A percentile compares a stretch with the other conserved stretches of the same genome.
phyloP scores from a whole-genome alignment of 2,329 filamentous ascomycete species.

The Colletotrichum australisinense region DNA sequence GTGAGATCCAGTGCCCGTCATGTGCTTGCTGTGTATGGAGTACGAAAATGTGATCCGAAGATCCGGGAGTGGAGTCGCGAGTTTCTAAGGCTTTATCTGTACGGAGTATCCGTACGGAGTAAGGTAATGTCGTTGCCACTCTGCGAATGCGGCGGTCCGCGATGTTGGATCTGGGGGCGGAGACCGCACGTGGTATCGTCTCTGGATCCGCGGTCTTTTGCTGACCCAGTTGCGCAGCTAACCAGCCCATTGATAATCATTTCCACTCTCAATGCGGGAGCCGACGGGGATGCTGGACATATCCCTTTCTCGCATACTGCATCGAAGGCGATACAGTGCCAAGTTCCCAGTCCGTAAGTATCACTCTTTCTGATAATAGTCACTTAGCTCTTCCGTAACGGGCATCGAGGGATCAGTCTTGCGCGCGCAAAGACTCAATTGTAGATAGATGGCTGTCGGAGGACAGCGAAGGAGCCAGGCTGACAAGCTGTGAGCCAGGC shows the following conservation, averaged over 20 bases:
- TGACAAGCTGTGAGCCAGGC: background rate
- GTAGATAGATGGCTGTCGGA: conserved; percentile 18
- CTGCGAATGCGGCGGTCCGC: conserved; percentile 1
- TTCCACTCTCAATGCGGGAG: background rate
- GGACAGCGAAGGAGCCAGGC: conserved; percentile 1
- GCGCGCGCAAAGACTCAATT: background rate
- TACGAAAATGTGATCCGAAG: background rate
- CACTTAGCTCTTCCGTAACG: background rate
- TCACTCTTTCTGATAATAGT: background rate
- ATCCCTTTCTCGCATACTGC: background rate
- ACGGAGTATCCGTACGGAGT: too few relatives aligned
- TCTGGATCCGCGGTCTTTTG: background rate
- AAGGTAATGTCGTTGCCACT: background rate
- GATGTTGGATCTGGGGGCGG: conserved; percentile 27
- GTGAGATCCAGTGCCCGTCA: background rate
- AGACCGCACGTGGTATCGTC: conserved; percentile 23
- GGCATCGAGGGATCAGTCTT: background rate
- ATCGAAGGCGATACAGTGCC: background rate
- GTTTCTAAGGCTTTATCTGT: background rate
- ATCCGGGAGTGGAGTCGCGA: conserved; percentile 23
- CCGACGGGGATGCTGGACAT: background rate
- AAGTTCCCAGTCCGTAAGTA: background rate
- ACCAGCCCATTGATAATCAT: background rate
- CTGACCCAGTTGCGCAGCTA: too few relatives aligned
- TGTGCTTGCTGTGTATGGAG: background rate